These are phyloP conservation scores for Hypoxylon fragiforme DNA, from an alignment of 495 filamentous ascomycete genomes.

Conservation along the genomic window DNA sequence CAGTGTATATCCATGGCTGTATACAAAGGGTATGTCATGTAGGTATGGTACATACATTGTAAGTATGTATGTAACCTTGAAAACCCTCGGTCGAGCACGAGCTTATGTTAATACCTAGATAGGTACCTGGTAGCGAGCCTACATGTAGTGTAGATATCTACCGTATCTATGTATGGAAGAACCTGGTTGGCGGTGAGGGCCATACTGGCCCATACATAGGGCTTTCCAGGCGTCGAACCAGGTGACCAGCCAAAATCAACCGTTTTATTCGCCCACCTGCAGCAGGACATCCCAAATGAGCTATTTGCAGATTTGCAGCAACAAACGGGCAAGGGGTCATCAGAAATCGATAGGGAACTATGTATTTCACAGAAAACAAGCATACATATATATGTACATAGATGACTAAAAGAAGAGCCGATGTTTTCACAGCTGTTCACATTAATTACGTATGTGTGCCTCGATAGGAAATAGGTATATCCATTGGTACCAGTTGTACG, in stretches of 20 bases:
- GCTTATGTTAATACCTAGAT: too few relatives aligned
- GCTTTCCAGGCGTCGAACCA: constrained; percentile 3
- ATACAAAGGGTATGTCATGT: too few relatives aligned
- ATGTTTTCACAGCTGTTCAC: background rate
- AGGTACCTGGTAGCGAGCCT: background rate
- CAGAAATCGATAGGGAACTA: constrained; percentile 6
- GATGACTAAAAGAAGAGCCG: constrained; percentile 7
- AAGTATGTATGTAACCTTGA: too few relatives aligned
- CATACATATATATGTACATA: background rate
- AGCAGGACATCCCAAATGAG: constrained; percentile 26
- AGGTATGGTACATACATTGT: too few relatives aligned
- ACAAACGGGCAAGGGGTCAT: constrained; percentile 20
- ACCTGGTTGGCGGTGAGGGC: constrained; percentile 15
- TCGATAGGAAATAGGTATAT: background rate
- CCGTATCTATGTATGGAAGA: background rate
- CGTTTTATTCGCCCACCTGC: constrained; percentile 22
- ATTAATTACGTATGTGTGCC: constrained; percentile 3
- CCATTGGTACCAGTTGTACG: too few relatives aligned
- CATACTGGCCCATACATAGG: too few relatives aligned
- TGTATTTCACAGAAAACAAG: constrained; percentile 1
- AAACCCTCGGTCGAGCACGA: too few relatives aligned
- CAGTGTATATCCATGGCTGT: too few relatives aligned
- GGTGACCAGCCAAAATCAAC: constrained; percentile 14
- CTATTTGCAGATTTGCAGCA: constrained; percentile 28
- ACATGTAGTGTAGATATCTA: background rate